Base-by-base conservation (phyloP, 2,329 filamentous ascomycete species). In the Fusarium sp. region DNA sequence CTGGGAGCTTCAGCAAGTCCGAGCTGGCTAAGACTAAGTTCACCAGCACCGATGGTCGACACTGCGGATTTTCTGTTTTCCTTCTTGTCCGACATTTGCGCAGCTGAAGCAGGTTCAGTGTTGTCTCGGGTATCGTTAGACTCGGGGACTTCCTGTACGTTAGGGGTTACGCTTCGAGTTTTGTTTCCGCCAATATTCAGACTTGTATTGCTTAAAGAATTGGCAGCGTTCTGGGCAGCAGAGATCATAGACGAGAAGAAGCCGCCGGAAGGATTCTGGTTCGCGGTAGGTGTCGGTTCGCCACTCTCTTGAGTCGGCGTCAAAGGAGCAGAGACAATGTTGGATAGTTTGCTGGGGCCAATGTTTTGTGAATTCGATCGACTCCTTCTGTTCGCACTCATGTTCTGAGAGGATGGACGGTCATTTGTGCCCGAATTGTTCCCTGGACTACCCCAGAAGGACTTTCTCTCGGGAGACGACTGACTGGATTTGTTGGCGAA, bases 171-270 rank as follows among this genome's bases (percentile, higher is more conserved):
- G 61, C 50, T 70, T 70, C 67, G 79, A 77, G 59, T 81, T 79
- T 79, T 81, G 60, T 81, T 82, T 37, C 75, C 79, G n/a, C 83
- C 83, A n/a, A 88, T 87, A 11, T 85, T 82, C 56, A 89, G 85
- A 33, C 85, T 85, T 7, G 86, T 88, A 78, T 90, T 93, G 73
- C 88, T 93, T 7, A 95, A 80, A 20, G 89, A 90, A 71, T 85
- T 94, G 17, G 95, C 94, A 45, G 95, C 95, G 86, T 92, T 98
- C 81, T 98, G 95, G 20, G 96, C 96, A 48, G 92, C 95, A 42
- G 94, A 95, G 71, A 99, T 90, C 78, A 99, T 93, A 30, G 93
- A 95, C 7, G 94, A 97, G 82, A 99, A 98, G 83, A 99, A 98
- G 2, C 94, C 91, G 40, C 87, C 85, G 59, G 70, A 44, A 27